A percentile compares a stretch with the other conserved stretches of the same genome.
These are phyloP conservation scores for Gossypium trilobum DNA, from an alignment of 441 rosid genomes.

Conservation along the genomic window DNA sequence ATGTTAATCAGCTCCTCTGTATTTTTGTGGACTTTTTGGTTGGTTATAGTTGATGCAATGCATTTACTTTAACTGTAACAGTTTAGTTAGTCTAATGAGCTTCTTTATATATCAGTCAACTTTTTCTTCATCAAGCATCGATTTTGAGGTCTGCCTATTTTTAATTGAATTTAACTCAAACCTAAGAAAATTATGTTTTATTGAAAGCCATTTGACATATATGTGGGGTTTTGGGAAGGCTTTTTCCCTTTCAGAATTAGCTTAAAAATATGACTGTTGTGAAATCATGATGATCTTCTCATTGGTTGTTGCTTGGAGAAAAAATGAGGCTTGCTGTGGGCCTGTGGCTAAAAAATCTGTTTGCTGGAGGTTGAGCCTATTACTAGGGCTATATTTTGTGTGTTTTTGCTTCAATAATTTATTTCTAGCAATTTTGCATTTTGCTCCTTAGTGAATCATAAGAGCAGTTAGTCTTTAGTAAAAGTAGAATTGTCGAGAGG, in stretches of 20 bases:
- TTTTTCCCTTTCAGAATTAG: neutral
- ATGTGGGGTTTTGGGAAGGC: neutral
- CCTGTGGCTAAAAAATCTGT: neutral
- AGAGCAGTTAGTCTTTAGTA: neutral
- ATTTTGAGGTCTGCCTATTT: neutral
- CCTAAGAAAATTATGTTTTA: neutral
- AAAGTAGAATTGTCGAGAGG: neutral
- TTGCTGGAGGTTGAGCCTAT: neutral
- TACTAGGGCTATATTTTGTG: neutral
- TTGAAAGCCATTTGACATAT: neutral
- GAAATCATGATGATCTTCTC: constrained; percentile 3
- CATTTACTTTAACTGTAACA: neutral
- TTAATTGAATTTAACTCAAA: neutral
- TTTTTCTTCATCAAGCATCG: neutral
- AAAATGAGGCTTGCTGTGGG: neutral
- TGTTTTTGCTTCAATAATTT: neutral
- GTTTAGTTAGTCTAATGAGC: neutral
- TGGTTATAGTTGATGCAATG: neutral
- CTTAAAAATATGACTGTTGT: neutral
- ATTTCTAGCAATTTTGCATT: neutral
- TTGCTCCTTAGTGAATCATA: neutral
- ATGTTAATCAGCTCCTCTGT: neutral
- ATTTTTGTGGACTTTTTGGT: neutral
- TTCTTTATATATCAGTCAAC: neutral
- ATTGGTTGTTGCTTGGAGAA: neutral